Conservation (phyloP, 331 rosid species). For the Telfairia occidentalis region DNA sequence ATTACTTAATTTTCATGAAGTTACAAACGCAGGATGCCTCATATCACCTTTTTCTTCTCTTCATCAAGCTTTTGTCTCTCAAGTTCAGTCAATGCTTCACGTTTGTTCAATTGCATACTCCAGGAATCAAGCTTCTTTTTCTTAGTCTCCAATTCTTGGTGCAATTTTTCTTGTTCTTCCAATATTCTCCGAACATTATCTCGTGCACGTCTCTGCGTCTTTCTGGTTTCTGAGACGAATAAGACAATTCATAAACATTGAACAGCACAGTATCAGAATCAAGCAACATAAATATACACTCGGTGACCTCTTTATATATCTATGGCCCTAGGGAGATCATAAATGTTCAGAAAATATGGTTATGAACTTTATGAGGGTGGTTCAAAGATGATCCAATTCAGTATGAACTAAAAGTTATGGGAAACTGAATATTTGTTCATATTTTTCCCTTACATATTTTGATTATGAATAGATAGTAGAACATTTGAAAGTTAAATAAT, state of each 20-base stretch:
- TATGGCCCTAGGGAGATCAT: not conserved
- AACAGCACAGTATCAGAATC: not conserved
- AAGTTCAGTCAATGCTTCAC: slow-evolving; percentile 71
- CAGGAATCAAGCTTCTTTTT: slow-evolving; percentile 66
- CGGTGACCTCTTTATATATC: not conserved
- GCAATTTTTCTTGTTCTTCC: slow-evolving; percentile 75
- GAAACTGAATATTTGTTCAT: not conserved
- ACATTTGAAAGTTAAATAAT: not conserved
- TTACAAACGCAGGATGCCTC: not conserved
- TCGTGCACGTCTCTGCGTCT: slow-evolving; percentile 53
- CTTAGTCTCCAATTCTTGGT: slow-evolving; percentile 57
- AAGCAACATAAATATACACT: slow-evolving; percentile 3
- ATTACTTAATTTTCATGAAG: not conserved
- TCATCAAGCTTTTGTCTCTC: slow-evolving; percentile 84
- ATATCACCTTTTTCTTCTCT: slow-evolving; percentile 64
- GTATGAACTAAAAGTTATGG: not conserved
- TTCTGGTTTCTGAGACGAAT: slow-evolving; percentile 56
- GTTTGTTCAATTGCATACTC: slow-evolving; percentile 72
- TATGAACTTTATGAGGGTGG: not conserved
- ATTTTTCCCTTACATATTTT: not conserved
- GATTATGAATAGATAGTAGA: not conserved
- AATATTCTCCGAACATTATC: slow-evolving; percentile 46
- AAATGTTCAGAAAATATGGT: not conserved
- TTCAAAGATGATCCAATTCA: not conserved
- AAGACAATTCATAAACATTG: slow-evolving; percentile 4